phyloP scores from a whole-genome alignment of 768 basidiomycete species.

The Podaxis sp. region DNA sequence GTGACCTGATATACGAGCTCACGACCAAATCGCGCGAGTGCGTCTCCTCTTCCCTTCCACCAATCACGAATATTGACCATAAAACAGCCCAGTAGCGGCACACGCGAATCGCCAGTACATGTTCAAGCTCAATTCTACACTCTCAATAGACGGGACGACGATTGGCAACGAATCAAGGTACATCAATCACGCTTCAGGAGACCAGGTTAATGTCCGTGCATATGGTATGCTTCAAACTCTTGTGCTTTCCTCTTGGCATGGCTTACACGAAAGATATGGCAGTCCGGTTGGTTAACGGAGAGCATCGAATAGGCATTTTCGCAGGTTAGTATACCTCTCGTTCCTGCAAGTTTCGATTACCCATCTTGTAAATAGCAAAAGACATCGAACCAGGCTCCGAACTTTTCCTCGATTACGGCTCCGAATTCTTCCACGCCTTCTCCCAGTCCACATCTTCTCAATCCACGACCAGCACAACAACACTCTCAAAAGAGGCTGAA shows the following conservation, averaged over 20 bases:
- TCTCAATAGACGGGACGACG: conserved; percentile 11
- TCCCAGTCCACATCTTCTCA: background rate
- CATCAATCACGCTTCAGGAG: conserved; percentile 14
- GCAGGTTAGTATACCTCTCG: conserved; percentile 2
- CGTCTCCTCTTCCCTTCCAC: background rate
- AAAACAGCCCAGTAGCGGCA: conserved; percentile 4
- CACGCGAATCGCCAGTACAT: conserved; percentile 18
- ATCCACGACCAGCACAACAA: background rate
- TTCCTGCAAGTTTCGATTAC: too few relatives aligned
- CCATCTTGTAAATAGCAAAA: background rate
- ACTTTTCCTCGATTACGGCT: conserved; percentile 20
- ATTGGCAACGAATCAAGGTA: conserved; percentile 17
- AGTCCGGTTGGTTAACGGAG: conserved; percentile 16
- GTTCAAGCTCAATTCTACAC: conserved; percentile 18
- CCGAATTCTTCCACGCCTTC: conserved; percentile 7
- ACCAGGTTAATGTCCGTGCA: conserved; percentile 12
- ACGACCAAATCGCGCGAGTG: conserved; percentile 20
- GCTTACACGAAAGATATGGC: background rate
- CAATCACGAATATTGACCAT: background rate
- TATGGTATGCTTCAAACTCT: background rate
- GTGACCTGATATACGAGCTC: conserved; percentile 18
- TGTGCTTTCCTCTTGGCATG: background rate
- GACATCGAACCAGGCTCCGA: conserved; percentile 18
- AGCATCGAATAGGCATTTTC: conserved; percentile 18
- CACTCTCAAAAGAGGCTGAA: background rate